Conservation (phyloP, 148 eudicot genomes). For the Diospyros lotus region DNA sequence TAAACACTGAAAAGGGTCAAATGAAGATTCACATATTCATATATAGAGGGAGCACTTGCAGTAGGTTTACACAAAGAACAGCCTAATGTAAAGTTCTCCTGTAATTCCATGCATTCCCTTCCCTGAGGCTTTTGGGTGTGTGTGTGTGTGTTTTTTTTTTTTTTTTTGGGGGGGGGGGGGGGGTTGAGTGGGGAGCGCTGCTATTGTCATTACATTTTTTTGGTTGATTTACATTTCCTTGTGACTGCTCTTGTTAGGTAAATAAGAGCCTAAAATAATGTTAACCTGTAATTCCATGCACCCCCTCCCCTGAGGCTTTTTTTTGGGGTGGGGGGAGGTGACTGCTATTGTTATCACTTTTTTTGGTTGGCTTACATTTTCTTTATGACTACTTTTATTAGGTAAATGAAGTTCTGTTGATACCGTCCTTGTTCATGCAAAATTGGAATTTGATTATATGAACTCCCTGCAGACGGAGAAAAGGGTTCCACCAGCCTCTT, state of each 20-base stretch:
- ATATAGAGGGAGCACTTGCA: neutral
- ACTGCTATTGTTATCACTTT: neutral
- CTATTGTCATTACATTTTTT: too few species aligned
- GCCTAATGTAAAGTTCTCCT: neutral
- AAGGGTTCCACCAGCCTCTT: neutral
- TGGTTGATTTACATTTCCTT: too few species aligned
- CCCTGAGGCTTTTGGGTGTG: too few species aligned
- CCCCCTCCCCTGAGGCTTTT: too few species aligned
- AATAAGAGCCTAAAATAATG: too few species aligned
- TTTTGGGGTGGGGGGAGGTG: too few species aligned
- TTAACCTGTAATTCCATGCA: too few species aligned
- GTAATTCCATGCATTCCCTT: too few species aligned
- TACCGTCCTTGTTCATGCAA: neutral
- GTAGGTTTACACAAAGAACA: neutral
- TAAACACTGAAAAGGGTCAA: neutral
- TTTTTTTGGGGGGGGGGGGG: too few species aligned
- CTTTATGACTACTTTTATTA: neutral
- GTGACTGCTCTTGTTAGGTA: too few species aligned
- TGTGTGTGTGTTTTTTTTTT: too few species aligned
- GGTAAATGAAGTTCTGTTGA: neutral
- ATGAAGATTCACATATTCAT: neutral
- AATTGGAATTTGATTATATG: neutral
- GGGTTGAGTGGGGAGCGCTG: too few species aligned
- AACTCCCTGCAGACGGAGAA: constrained; percentile 3
- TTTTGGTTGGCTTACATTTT: neutral